Evolutionary conservation across 2,329 filamentous ascomycete genomes (phyloP), one percentile per base, ranked within the genome.

Genomic region (Curvularia spicifera): DNA sequence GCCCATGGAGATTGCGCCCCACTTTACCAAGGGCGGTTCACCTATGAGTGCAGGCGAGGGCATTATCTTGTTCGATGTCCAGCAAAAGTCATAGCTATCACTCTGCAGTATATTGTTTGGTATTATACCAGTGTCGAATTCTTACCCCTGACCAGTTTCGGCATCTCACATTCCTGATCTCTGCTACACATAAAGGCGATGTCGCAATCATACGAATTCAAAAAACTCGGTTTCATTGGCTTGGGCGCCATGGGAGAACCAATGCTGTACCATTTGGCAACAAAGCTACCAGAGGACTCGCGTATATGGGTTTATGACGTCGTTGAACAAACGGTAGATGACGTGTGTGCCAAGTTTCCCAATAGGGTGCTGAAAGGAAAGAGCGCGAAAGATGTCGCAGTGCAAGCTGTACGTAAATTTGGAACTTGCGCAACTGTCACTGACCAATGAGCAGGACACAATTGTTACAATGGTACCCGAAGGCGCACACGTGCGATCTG

Each of bases 161-260:
- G 47, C 40, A 8, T 22, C 7, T n/a, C 12, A 37, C 20, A 28
- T 4, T 39, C 13, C 15, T 12, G 0, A 7, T 26, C 15, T 18
- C 40, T 20, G 4, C 18, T 39, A 37, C 26, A 39, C 35, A 1
- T 47, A n/a, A 35, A 31, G 40, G 48, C 44, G 9, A 75, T 76
- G 74, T 44, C 58, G 20, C 56, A 65, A 42, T 47, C 59, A 15
- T 33, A 53, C 28, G 44, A 67, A 0, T 73, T 74, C 57, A 63
- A 61, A n/a, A 73, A 55, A 3, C 44, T 82, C 22, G 80, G 81
- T 44, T 86, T 85, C 71, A 80, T 86, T 45, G 83, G 84, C 63
- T 76, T 85, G 1, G 83, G 83, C n/a, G 78, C 79, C 10, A 85
- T 85, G 83, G 83, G 83, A 0, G 77, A 76, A 51, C 83, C 83